phyloP scores from a whole-genome alignment of 495 filamentous ascomycete genomes.

The Copromyces sp. region DNA sequence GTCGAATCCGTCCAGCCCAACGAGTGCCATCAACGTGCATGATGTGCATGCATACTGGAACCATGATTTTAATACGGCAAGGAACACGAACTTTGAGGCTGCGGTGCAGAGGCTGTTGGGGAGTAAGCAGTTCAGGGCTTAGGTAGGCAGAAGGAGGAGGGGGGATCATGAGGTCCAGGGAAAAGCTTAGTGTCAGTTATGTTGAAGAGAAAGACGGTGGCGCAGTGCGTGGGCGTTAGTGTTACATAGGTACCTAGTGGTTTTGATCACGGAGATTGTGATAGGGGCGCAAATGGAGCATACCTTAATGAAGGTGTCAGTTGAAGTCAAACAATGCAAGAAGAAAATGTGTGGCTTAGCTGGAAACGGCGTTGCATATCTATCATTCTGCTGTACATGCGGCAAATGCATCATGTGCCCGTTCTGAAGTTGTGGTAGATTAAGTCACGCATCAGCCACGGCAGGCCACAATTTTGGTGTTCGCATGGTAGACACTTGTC shows the following conservation, averaged over 20 bases:
- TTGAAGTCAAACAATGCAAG: no score
- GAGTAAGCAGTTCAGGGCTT: background rate
- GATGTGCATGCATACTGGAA: conserved; percentile 34
- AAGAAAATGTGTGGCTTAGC: no score
- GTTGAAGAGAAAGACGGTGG: background rate
- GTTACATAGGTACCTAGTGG: background rate
- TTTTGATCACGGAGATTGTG: background rate
- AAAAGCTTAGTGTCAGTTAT: background rate
- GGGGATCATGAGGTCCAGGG: background rate
- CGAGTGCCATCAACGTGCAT: conserved; percentile 25
- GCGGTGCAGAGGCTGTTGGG: conserved; percentile 17
- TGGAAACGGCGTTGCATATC: no score
- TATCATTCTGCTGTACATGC: no score
- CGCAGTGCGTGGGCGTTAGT: background rate
- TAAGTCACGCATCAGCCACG: no score
- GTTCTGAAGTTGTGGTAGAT: no score
- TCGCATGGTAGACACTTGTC: background rate
- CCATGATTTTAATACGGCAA: conserved; percentile 29
- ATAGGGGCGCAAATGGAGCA: background rate
- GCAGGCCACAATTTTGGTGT: background rate
- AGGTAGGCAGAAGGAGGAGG: background rate
- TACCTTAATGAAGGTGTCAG: no score
- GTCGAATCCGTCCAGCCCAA: conserved; percentile 19
- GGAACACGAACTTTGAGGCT: conserved; percentile 27
- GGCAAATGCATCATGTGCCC: no score